Conservation (phyloP, 176 grass and related monocot genomes). For the Oryza australiensis region DNA sequence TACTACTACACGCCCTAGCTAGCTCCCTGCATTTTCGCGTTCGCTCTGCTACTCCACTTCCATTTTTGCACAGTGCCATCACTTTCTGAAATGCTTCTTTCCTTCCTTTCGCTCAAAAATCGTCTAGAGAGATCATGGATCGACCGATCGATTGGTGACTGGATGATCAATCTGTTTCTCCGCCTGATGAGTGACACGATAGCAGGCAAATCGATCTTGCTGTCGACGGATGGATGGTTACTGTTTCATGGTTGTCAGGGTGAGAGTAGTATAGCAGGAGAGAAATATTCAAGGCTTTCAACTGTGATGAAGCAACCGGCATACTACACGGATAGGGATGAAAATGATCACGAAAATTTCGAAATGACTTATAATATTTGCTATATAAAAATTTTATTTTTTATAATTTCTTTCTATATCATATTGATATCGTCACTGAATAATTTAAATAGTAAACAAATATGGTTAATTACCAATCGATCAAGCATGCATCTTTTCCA, state of each 20-base stretch:
- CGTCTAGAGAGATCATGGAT: not conserved
- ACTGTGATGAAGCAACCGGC: not conserved
- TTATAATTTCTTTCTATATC: no score
- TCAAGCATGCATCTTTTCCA: no score
- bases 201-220: not conserved
- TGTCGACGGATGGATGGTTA: not conserved
- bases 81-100: not conserved
- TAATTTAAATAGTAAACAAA: no score
- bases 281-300: not conserved
- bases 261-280: not conserved
- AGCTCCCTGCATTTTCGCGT: conserved; percentile 12
- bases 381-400: no score
- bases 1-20: no score
- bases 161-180: conserved; percentile 4
- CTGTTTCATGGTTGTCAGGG: conserved; percentile 24
- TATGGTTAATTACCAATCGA: no score
- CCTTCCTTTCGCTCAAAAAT: not conserved
- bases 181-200: conserved; percentile 7
- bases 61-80: conserved; percentile 35
- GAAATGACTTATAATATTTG: no score
- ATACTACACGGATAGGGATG: not conserved
- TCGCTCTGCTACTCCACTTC: conserved; percentile 19
- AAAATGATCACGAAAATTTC: no score
- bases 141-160: not conserved
- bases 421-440: no score